phyloP scores from a whole-genome alignment of 2,329 filamentous ascomycete species.

The Penicillium aurantiogriseum region DNA sequence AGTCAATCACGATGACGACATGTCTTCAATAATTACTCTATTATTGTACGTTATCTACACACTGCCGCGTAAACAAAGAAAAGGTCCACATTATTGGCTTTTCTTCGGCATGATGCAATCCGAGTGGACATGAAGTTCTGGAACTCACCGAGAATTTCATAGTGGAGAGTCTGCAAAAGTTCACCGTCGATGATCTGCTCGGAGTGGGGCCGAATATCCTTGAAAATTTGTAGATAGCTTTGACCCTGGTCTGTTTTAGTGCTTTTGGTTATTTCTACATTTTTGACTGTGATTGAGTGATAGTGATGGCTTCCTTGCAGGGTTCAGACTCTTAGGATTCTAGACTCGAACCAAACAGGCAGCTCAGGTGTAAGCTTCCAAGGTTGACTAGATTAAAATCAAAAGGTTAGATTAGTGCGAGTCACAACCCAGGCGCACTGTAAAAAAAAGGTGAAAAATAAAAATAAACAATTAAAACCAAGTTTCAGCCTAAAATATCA shows the following conservation, averaged over 20 bases:
- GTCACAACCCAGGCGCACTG: not conserved
- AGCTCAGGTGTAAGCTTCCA: not conserved
- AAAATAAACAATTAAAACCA: no score
- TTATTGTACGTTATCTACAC: not conserved
- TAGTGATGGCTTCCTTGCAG: not conserved
- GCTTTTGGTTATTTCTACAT: not conserved
- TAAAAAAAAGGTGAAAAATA: not conserved
- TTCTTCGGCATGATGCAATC: slow-evolving; percentile 4
- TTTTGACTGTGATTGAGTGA: no score
- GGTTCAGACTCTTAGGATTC: not conserved
- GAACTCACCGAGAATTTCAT: slow-evolving; percentile 2
- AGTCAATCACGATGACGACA: slow-evolving; percentile 1
- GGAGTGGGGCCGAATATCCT: slow-evolving; percentile 1
- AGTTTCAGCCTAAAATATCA: not conserved
- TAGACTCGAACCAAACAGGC: not conserved
- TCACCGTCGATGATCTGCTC: slow-evolving; percentile 6
- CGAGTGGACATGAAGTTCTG: slow-evolving; percentile 3
- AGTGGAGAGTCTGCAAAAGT: slow-evolving; percentile 4
- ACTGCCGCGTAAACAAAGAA: not conserved
- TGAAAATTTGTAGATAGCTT: not conserved
- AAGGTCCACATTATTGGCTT: not conserved
- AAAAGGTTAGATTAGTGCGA: not conserved
- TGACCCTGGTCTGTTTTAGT: not conserved
- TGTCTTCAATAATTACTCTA: not conserved
- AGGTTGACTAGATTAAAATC: not conserved